Conservation (phyloP, 2,329 filamentous ascomycete species). For the Penicillium sp. region DNA sequence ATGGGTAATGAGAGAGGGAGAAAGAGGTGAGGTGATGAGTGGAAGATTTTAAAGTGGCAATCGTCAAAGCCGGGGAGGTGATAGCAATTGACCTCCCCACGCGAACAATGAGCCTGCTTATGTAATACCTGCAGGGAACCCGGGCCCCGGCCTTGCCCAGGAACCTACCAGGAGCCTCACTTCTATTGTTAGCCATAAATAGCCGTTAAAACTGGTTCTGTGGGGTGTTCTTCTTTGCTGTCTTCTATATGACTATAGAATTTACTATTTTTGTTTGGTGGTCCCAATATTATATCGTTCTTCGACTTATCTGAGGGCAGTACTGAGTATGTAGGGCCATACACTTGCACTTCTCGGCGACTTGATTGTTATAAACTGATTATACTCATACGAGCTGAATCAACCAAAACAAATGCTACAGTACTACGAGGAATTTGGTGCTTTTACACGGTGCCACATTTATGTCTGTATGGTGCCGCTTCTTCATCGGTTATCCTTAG, state of each 20-base stretch:
- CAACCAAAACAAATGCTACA: background rate
- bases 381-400: background rate
- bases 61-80: constrained; percentile 6
- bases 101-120: constrained; percentile 4
- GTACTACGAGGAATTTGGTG: background rate
- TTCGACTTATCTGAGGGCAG: background rate
- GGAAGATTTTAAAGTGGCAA: constrained; percentile 7
- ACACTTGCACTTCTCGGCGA: background rate
- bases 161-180: constrained; percentile 1
- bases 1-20: background rate
- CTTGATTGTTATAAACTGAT: background rate
- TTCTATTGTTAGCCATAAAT: background rate
- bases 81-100: constrained; percentile 8
- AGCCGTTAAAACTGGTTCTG: background rate
- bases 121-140: background rate
- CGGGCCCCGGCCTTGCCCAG: background rate
- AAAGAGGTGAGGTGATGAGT: background rate
- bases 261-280: background rate
- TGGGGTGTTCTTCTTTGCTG: background rate
- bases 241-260: background rate
- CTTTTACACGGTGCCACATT: background rate
- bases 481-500: too few species aligned
- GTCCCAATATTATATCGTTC: background rate
- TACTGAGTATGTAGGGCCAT: background rate
- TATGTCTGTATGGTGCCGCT: too few species aligned